Evolutionary conservation across 345 rosid species (phyloP).

Genomic region (Melaleuca quinquenervia): DNA sequence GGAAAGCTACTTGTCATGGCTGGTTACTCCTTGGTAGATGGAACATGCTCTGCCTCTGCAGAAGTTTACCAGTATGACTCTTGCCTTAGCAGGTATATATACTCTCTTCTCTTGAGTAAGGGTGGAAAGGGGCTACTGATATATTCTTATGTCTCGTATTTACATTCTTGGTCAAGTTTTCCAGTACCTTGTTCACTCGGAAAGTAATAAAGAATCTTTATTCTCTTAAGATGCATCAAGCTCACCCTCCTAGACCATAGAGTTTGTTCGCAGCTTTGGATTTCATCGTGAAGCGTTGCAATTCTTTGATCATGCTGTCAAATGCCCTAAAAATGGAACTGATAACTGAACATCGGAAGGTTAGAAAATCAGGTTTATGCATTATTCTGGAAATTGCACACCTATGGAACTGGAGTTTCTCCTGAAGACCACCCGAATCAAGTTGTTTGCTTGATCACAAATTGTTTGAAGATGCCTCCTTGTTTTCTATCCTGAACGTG

Average conservation of each 20-base stretch:
- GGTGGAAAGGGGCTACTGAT: neutral
- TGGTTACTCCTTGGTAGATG: slow-evolving; percentile 46
- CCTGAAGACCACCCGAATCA: neutral
- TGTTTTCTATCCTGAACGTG: neutral
- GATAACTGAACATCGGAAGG: neutral
- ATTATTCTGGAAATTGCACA: neutral
- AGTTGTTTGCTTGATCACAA: neutral
- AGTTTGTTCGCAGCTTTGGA: neutral
- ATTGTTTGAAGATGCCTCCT: neutral
- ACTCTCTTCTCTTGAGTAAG: neutral
- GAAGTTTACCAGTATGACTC: slow-evolving; percentile 81
- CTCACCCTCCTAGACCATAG: neutral
- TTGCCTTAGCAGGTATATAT: slow-evolving; percentile 72
- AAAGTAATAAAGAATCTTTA: neutral
- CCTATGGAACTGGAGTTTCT: neutral
- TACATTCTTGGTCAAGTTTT: neutral
- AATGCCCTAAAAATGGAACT: neutral
- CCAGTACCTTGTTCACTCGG: neutral
- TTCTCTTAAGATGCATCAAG: neutral
- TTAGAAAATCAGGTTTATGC: neutral
- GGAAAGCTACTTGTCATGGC: slow-evolving; percentile 88
- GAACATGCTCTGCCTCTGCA: slow-evolving; percentile 47
- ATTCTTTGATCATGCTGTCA: neutral
- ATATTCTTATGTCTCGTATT: neutral
- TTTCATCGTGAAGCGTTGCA: neutral